Evolutionary conservation across 1,284 basidiomycete species (phyloP), one percentile per base, ranked within the genome.

Genomic region (Microbotryum saponariae): DNA sequence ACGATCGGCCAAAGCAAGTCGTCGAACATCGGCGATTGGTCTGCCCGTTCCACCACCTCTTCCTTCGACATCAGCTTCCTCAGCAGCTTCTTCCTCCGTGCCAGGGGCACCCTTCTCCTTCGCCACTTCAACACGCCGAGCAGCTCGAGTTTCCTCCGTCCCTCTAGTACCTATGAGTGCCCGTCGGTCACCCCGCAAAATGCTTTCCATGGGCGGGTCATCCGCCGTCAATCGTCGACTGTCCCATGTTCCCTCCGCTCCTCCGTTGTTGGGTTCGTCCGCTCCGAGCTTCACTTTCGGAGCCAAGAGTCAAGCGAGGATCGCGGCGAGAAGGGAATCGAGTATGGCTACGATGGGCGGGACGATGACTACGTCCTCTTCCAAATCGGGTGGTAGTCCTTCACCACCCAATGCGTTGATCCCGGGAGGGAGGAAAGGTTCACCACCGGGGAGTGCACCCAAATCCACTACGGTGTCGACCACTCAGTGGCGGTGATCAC

Each of bases 271-370:
- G 9, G 31, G 60, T 27, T 56, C 63, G 0, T 23, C 57, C 1
- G 54, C 60, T 0, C 57, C 55, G 23, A 47, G 54, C 2, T 45
- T 49, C 25, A 45, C 58, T 10, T 66, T 67, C 14, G 65, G 65
- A 20, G 53, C 59, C 21, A 66, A 66, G 54, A 64, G 62, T 45
- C 61, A 62, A 2, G 64, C 64, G 1, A 42, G 67, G 48, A 61
- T 68, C 44, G 67, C 61, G 4, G 64, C 64, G 23, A 31, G 64
- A 14, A 42, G 65, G 45, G 67, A 61, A 27, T 63, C 65, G 50
- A 56, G 54, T 5, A 29, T 64, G 54, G 42, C 59, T 3, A 25
- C 18, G 27, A 25, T 27, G 7, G 47, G 47, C 12, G 20, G 20
- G 45, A 20, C 53, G 16, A 20, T 21, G 20, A 45, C 42, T 42